A percentile compares a stretch with the other conserved stretches of the same genome.
phyloP scores from a whole-genome alignment of 2,329 filamentous ascomycete species.

The Cordyceps farinosa region DNA sequence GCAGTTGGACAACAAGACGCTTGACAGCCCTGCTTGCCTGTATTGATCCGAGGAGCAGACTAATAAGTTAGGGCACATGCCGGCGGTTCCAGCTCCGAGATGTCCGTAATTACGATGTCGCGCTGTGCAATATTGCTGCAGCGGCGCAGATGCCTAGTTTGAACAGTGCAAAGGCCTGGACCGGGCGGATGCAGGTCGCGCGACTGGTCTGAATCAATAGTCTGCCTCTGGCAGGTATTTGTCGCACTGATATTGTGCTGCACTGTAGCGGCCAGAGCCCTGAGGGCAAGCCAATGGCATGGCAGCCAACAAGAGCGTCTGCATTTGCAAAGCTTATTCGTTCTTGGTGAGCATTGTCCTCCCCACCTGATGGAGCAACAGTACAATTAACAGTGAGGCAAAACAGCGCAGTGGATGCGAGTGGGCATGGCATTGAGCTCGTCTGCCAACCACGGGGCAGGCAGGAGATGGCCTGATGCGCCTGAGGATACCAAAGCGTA shows the following conservation, averaged over 20 bases:
- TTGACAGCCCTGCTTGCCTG: neutral
- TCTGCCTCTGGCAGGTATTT: neutral
- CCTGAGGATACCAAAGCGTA: neutral
- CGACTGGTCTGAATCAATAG: neutral
- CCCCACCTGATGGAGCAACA: neutral
- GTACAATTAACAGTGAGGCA: neutral
- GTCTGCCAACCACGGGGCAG: neutral
- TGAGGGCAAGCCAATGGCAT: neutral
- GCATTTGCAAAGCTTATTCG: slow-evolving; percentile 6
- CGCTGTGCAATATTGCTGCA: neutral
- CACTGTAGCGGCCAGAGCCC: neutral
- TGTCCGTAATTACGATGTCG: slow-evolving; percentile 12
- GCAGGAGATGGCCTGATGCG: slow-evolving; percentile 5
- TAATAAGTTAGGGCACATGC: neutral
- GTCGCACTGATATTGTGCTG: neutral
- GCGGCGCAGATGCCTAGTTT: neutral
- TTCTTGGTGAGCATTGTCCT: neutral
- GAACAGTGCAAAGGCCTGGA: slow-evolving; percentile 1
- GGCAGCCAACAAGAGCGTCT: slow-evolving; percentile 4
- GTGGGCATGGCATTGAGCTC: slow-evolving; percentile 1
- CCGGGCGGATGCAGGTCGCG: neutral
- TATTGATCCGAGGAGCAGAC: neutral
- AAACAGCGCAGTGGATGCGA: slow-evolving; percentile 11
- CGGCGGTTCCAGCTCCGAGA: slow-evolving; percentile 10
- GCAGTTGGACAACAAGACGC: neutral